A percentile compares a stretch with the other conserved stretches of the same genome.
These are phyloP conservation scores for Elaeis oleifera DNA, from an alignment of 202 grass and related monocot genomes.

Conservation along the genomic window DNA sequence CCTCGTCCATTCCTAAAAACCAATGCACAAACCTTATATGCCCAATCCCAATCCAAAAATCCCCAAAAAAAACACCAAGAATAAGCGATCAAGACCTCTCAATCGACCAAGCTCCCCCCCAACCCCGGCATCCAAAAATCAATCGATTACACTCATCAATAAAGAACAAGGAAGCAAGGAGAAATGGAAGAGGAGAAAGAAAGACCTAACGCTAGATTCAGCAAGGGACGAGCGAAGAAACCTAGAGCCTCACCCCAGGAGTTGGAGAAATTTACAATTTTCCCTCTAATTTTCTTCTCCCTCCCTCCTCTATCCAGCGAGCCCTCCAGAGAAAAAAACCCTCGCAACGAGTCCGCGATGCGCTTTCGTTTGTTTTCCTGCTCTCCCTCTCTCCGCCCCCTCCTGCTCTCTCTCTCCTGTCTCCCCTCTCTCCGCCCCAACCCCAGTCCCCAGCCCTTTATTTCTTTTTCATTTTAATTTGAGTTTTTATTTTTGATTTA, in stretches of 20 bases:
- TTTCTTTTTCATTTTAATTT: not conserved
- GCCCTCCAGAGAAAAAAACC: slow-evolving; percentile 10
- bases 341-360: not conserved
- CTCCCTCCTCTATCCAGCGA: not conserved
- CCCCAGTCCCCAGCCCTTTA: not conserved
- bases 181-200: no score
- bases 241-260: not conserved
- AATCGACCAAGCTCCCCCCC: no score
- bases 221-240: not conserved
- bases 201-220: no score
- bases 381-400: not conserved
- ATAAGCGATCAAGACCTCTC: no score
- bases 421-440: no score
- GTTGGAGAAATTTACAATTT: no score
- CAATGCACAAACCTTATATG: not conserved
- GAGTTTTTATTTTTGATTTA: slow-evolving; percentile 4
- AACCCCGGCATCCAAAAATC: no score
- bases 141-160: no score
- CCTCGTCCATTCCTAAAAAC: slow-evolving; percentile 49
- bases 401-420: not conserved
- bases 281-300: not conserved
- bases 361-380: not conserved
- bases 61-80: not conserved
- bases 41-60: not conserved
- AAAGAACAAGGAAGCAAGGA: no score